Base-by-base conservation (phyloP, 345 rosid genomes). In the Laguncularia racemosa region DNA sequence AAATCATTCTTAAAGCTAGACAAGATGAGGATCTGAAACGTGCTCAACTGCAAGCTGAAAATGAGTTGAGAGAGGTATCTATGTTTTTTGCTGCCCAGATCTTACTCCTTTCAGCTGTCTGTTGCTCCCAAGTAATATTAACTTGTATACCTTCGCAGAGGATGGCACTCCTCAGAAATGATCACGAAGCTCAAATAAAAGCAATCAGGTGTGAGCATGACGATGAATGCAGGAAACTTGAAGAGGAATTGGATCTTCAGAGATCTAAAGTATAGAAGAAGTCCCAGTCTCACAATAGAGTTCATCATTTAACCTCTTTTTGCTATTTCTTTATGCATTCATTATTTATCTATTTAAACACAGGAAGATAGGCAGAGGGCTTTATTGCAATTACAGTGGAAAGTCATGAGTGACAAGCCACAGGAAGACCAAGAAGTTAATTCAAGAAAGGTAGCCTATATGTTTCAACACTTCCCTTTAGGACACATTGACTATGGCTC, bases 321-420 rank as follows among this genome's bases (percentile, higher is more conserved):
- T 57, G 45, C 16, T 52, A n/a, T 40, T 16, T 51, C 58, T 3
- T 49, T 52, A 58, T 45, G 66, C 44, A 12, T 60, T 60, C 48
- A 33, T 33, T 33, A 33, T 6, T 33, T 33, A 6, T 33, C 40
- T 6, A 6, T 33, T 33, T 33, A 33, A 33, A 33, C 9, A 7
- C 80, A 87, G 97, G 95, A 87, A 74, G 93, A 84, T 26, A 79
- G 81, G 79, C 97, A 90, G 74, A 81, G 83, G 66, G 85, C 95
- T 58, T 68, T 90, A 66, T 72, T 90, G 78, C 95, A 90, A 70
- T 20, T 90, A 75, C 97, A 90, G 78, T 87, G 93, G 97, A 84
- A 71, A 72, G 95, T 90, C 60, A 87, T 90, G 95, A 46, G 93
- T 61, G 83, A 87, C 71, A 83, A 85, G 66, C 83, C 81, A 46